Percentiles rank a stretch among this genome's conserved stretches.
Conservation (phyloP, 768 basidiomycete species). For the Rhodotorula taiwanensis region DNA sequence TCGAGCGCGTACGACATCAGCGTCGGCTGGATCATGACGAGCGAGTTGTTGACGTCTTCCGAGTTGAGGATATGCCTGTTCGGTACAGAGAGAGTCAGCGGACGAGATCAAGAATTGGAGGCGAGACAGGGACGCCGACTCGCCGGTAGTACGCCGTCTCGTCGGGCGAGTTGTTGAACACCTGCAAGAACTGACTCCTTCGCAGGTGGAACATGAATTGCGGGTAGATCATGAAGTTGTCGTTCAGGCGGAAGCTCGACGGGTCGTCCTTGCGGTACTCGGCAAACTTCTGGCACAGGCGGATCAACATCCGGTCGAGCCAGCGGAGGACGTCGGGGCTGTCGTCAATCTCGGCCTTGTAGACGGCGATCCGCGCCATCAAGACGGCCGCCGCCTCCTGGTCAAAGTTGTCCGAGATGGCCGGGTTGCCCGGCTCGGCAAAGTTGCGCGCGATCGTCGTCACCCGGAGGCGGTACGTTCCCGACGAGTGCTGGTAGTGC, state of each 20-base stretch:
- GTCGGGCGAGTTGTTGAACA: slow-evolving; percentile 99
- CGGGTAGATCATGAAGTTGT: slow-evolving; percentile 98
- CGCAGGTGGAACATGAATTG: slow-evolving; percentile 99
- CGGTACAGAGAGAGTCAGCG: background rate
- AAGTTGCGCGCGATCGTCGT: slow-evolving; percentile 97
- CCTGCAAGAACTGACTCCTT: slow-evolving; percentile 95
- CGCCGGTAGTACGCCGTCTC: slow-evolving; percentile 95
- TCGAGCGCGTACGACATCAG: slow-evolving; percentile 98
- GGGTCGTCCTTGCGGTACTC: slow-evolving; percentile 98
- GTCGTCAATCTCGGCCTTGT: slow-evolving; percentile 98
- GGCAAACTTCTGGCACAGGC: slow-evolving; percentile 97
- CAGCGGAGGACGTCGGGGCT: slow-evolving; percentile 91
- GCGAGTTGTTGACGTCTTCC: slow-evolving; percentile 96
- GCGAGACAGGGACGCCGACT: background rate
- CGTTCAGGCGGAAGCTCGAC: slow-evolving; percentile 78
- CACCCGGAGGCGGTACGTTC: slow-evolving; percentile 91
- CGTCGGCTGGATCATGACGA: slow-evolving; percentile 99
- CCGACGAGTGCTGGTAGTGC: slow-evolving; percentile 94
- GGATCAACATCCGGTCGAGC: slow-evolving; percentile 97
- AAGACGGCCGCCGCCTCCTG: slow-evolving; percentile 96
- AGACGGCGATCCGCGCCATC: slow-evolving; percentile 97
- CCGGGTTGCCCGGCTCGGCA: slow-evolving; percentile 91
- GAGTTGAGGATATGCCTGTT: slow-evolving; percentile 84
- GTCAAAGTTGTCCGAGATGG: slow-evolving; percentile 88
- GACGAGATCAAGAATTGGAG: background rate